A percentile compares a stretch with the other conserved stretches of the same genome.
phyloP scores from a whole-genome alignment of 2,329 filamentous ascomycete species.

The Neophaeococcomyces mojaviensis region DNA sequence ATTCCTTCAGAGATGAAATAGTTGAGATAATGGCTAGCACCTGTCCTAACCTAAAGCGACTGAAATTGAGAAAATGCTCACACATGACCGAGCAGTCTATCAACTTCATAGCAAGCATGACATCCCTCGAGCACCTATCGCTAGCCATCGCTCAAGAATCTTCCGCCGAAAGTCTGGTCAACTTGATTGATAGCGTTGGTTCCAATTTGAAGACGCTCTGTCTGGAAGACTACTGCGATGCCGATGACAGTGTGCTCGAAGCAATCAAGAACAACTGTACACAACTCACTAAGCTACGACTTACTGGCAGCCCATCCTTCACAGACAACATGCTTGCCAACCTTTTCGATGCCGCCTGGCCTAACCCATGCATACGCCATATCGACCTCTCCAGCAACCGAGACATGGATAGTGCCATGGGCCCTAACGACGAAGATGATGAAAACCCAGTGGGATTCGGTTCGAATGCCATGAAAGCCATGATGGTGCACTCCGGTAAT shows the following conservation, averaged over 20 bases:
- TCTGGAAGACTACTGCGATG: constrained; percentile 57
- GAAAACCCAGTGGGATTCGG: constrained; percentile 61
- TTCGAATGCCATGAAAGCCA: constrained; percentile 64
- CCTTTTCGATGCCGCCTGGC: constrained; percentile 65
- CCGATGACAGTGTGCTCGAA: constrained; percentile 62
- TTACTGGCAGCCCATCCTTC: constrained; percentile 67
- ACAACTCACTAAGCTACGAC: constrained; percentile 65
- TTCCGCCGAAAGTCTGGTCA: constrained; percentile 50
- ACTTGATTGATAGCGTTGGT: constrained; percentile 58
- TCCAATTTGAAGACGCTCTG: constrained; percentile 67
- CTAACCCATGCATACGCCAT: constrained; percentile 61
- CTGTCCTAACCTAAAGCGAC: constrained; percentile 61
- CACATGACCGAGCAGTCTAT: constrained; percentile 61
- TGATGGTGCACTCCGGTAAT: constrained; percentile 76
- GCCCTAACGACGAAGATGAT: constrained; percentile 58
- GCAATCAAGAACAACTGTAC: constrained; percentile 64
- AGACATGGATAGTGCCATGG: constrained; percentile 60
- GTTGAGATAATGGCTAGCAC: constrained; percentile 53
- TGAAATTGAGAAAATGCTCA: constrained; percentile 79
- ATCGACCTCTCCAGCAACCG: constrained; percentile 73
- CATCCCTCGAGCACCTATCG: constrained; percentile 64
- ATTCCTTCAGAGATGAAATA: constrained; percentile 66
- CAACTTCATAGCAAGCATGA: constrained; percentile 54
- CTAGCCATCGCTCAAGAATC: constrained; percentile 58
- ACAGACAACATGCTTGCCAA: constrained; percentile 66